phyloP scores from a whole-genome alignment of 1,139 yeast species.

The Diutina scorzettiae region DNA sequence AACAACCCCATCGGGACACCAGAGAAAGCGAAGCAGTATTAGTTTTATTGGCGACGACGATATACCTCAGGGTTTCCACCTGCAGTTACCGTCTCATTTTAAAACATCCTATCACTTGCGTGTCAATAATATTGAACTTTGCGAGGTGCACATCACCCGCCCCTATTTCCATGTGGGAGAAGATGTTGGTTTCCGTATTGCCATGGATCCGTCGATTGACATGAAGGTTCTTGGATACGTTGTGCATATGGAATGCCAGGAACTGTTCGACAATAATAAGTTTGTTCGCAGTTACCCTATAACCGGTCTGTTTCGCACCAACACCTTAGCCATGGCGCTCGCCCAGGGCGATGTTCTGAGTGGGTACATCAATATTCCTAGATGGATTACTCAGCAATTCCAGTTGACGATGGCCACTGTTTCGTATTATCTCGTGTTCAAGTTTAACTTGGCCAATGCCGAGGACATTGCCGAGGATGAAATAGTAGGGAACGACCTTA shows the following conservation, averaged over 20 bases:
- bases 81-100: background rate
- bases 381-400: constrained; percentile 4
- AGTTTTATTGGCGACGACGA: background rate
- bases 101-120: constrained; percentile 2
- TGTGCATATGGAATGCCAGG: constrained; percentile 1
- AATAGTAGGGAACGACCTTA: constrained; percentile 1
- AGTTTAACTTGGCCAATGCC: background rate
- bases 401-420: background rate
- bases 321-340: constrained; percentile 1
- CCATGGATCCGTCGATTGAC: background rate
- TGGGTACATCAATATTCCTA: constrained; percentile 1
- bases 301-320: background rate
- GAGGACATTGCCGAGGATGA: background rate
- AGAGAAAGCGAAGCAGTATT: background rate
- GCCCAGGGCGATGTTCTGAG: background rate
- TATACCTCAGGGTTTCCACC: background rate
- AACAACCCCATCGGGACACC: background rate
- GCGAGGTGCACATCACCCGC: background rate
- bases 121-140: background rate
- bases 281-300: background rate
- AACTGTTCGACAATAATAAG: background rate
- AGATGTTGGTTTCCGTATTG: background rate
- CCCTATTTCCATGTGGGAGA: constrained; percentile 4
- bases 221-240: background rate
- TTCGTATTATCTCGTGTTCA: constrained; percentile 3